phyloP scores from a whole-genome alignment of 164 flowering plant species.

The Magnolia officinalis region DNA sequence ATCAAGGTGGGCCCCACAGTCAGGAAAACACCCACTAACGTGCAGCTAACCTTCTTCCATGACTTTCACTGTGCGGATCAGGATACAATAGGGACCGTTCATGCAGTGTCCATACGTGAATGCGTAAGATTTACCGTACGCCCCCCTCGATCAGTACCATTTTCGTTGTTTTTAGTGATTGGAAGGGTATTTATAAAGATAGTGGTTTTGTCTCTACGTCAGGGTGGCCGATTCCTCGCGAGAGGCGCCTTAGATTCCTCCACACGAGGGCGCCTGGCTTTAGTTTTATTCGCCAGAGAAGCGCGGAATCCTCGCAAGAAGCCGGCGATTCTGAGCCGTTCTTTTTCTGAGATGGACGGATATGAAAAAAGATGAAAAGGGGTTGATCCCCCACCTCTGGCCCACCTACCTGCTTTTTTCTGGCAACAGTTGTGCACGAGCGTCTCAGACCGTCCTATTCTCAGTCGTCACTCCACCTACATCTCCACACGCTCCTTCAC shows the following conservation, averaged over 20 bases:
- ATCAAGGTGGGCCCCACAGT: too few species aligned
- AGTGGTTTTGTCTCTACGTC: neutral
- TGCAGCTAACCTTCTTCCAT: too few species aligned
- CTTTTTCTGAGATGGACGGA: too few species aligned
- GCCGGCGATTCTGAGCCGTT: constrained; percentile 7
- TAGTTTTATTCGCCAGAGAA: neutral
- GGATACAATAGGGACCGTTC: too few species aligned
- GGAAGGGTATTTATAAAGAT: neutral
- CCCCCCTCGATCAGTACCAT: neutral
- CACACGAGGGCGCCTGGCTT: neutral
- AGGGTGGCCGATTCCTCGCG: neutral
- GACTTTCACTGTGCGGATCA: too few species aligned
- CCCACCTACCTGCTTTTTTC: neutral
- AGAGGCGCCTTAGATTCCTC: constrained; percentile 5
- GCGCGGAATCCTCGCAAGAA: constrained; percentile 8
- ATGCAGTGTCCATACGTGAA: too few species aligned
- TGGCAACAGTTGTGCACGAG: neutral
- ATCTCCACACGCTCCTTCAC: neutral
- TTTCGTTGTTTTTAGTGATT: neutral
- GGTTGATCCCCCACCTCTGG: neutral
- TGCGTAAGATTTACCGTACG: too few species aligned
- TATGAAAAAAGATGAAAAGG: neutral
- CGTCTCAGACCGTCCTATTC: neutral
- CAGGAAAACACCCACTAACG: too few species aligned
- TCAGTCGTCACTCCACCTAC: neutral